Evolutionary conservation across 2,329 filamentous ascomycete species (phyloP), one percentile per base, ranked within the genome.

Genomic region (Tolypocladium paradoxum): DNA sequence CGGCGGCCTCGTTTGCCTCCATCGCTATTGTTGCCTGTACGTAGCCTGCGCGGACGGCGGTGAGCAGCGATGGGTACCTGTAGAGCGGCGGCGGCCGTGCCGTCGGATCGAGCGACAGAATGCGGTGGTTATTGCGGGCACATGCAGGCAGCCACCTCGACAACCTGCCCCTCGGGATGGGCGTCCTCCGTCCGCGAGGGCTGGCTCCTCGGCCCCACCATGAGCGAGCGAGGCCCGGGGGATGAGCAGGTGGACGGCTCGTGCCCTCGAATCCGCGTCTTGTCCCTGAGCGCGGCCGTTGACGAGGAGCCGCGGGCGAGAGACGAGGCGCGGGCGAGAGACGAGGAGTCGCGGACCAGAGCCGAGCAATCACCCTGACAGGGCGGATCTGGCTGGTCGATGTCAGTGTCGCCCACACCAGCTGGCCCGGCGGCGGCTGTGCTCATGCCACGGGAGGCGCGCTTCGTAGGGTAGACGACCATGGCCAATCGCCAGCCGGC

Each of bases 181-280:
- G 43, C 27, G 36, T 31, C 34, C 36, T 38, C 24, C 36, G 36
- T 31, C 49, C 24, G 48, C n/a, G 27, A 43, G 14, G 48, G 29
- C 29, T 50, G 48, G 49, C 37, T n/a, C 16, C 49, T 50, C 49
- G 49, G 49, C 49, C 49, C 49, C 49, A 50, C 49, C 36, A 22
- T 40, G 43, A 29, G 16, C 40, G 24, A 29, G 49, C 37, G 37
- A 40, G 16, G n/a, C 52, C 51, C 37, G 52, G 52, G 37, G 38
- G 2, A 50, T 31, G 20, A 52, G 45, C 20, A 50, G 45, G 36
- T 37, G 50, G 31, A 48, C 46, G 31, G n/a, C 36, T 33, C 12
- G 40, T 27, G 24, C 31, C 14, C 38, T 22, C 22, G 18, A 43
- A 43, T 12, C 38, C 38, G 38, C 6, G 29, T 29, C 6, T 29